These are phyloP conservation scores for Phytophthora ohioensis DNA, from an alignment of 352 stramenopile species.

Conservation along the genomic window DNA sequence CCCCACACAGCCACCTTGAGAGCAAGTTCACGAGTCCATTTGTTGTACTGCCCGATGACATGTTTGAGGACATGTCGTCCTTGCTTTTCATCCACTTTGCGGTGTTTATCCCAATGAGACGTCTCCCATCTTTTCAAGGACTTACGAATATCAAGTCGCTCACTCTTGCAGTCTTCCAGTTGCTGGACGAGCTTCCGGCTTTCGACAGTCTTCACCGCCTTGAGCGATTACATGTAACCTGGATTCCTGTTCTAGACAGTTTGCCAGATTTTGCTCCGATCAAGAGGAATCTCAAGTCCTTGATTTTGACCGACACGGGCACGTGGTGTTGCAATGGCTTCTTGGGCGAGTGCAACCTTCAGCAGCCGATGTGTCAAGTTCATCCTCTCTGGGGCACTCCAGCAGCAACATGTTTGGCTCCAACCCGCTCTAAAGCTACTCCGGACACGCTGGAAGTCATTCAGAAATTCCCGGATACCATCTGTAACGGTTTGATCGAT, in stretches of 20 bases:
- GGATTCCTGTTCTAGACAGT: slow-evolving; percentile 9
- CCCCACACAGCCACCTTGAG: slow-evolving; percentile 27
- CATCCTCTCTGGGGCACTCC: slow-evolving; percentile 35
- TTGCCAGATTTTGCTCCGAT: slow-evolving; percentile 38
- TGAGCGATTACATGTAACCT: slow-evolving; percentile 36
- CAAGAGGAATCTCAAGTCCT: slow-evolving; percentile 20
- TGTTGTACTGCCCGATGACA: slow-evolving; percentile 30
- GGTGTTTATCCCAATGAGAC: slow-evolving; percentile 29
- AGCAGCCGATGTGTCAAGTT: slow-evolving; percentile 29
- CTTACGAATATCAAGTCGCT: slow-evolving; percentile 47
- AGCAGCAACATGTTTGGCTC: slow-evolving; percentile 21
- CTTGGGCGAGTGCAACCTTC: slow-evolving; percentile 25
- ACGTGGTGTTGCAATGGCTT: slow-evolving; percentile 50
- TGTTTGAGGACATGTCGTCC: slow-evolving; percentile 47
- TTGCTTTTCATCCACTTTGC: slow-evolving; percentile 51
- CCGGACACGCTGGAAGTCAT: slow-evolving; percentile 30
- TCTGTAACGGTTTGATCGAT: slow-evolving; percentile 31
- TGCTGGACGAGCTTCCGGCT: slow-evolving; percentile 23
- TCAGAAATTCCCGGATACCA: slow-evolving; percentile 23
- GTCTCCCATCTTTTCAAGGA: slow-evolving; percentile 39
- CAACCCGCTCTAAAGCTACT: slow-evolving; percentile 13
- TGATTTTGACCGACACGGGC: slow-evolving; percentile 25
- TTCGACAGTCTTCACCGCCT: slow-evolving; percentile 32
- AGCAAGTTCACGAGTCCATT: slow-evolving; percentile 30
- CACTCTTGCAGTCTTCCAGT: slow-evolving; percentile 29